phyloP scores from a whole-genome alignment of 2,329 filamentous ascomycete genomes.

The Thelonectria olida region DNA sequence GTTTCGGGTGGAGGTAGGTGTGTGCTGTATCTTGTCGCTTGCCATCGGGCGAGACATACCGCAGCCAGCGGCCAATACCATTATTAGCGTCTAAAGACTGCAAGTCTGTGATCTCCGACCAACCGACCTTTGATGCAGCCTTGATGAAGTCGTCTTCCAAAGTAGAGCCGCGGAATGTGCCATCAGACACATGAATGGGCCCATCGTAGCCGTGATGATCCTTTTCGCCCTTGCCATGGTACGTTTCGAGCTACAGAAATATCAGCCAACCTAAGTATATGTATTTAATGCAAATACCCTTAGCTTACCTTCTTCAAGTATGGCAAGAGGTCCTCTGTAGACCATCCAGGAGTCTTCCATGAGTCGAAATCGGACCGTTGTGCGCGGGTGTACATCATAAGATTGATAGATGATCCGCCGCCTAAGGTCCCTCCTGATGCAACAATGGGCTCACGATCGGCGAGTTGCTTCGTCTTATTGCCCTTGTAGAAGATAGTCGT shows the following conservation, averaged over 20 bases:
- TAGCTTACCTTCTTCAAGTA: constrained; percentile 43
- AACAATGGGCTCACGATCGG: constrained; percentile 36
- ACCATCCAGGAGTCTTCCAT: constrained; percentile 48
- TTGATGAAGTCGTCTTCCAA: constrained; percentile 60
- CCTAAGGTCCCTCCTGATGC: constrained; percentile 41
- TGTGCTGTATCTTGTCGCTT: constrained; percentile 67
- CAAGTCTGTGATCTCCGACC: constrained; percentile 61
- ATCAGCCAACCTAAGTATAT: background rate
- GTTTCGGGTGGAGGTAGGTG: constrained; percentile 51
- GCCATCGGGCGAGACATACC: constrained; percentile 58
- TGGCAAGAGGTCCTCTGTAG: constrained; percentile 42
- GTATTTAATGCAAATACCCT: too few relatives aligned
- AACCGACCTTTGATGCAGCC: constrained; percentile 57
- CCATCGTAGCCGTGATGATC: constrained; percentile 62
- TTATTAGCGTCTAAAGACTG: constrained; percentile 57
- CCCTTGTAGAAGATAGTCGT: constrained; percentile 40
- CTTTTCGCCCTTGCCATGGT: constrained; percentile 55
- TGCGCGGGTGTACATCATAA: constrained; percentile 45
- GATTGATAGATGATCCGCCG: constrained; percentile 45
- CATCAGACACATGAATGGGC: constrained; percentile 63
- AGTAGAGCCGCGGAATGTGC: constrained; percentile 52
- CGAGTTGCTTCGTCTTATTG: constrained; percentile 35
- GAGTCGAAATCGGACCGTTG: constrained; percentile 45
- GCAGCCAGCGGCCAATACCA: constrained; percentile 40
- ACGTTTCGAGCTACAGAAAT: constrained; percentile 63